phyloP scores from a whole-genome alignment of 73 alveolate genomes.

The Paramecium octaurelia region DNA sequence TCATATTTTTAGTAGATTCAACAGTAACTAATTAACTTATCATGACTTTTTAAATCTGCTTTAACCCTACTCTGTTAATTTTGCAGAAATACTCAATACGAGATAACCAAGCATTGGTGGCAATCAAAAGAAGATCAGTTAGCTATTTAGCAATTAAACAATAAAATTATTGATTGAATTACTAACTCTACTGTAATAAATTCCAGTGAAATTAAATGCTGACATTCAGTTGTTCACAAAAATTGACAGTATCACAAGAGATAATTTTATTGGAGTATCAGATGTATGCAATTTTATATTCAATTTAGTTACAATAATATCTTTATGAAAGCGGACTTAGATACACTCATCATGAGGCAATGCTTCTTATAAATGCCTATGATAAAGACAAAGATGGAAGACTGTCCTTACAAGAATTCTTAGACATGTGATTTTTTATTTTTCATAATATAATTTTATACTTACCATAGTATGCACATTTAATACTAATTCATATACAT shows the following conservation, averaged over 20 bases:
- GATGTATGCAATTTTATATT: not conserved
- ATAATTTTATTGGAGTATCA: constrained; percentile 16
- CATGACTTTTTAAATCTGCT: not conserved
- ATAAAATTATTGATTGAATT: not conserved
- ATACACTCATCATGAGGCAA: constrained; percentile 3
- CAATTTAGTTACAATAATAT: not conserved
- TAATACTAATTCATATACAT: not conserved
- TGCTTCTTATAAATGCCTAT: not conserved
- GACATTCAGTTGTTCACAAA: not conserved
- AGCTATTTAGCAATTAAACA: not conserved
- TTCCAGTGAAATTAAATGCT: constrained; percentile 14
- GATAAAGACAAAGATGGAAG: constrained; percentile 51
- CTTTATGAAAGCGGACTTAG: constrained; percentile 13
- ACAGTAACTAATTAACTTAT: not conserved
- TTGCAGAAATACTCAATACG: not conserved
- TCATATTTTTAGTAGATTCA: not conserved
- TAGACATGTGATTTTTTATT: not conserved
- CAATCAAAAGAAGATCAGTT: not conserved
- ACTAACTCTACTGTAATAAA: not conserved
- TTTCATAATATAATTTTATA: not conserved
- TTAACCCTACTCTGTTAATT: not conserved
- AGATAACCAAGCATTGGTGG: not conserved
- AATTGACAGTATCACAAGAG: constrained; percentile 11
- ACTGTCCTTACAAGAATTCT: not conserved
- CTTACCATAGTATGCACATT: not conserved